Evolutionary conservation across 2,329 filamentous ascomycete genomes (phyloP).

Genomic region (Nannizzia gypsea): DNA sequence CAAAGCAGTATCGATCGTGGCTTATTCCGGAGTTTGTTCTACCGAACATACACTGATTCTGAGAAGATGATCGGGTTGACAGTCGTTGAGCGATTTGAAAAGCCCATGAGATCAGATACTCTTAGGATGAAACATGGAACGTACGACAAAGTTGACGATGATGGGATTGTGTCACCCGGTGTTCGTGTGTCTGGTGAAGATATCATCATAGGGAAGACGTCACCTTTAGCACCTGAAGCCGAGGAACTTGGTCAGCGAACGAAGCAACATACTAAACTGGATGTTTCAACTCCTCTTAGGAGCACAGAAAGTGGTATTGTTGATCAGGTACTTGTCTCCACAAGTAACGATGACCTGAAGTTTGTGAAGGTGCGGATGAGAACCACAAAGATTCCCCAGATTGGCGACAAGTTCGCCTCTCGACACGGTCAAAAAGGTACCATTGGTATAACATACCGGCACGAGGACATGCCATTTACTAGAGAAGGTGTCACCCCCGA

Average conservation of each 20-base stretch:
- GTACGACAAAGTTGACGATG: conserved; percentile 94
- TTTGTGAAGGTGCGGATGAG: conserved; percentile 97
- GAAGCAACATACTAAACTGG: conserved; percentile 79
- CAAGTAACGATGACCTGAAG: conserved; percentile 83
- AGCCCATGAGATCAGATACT: conserved; percentile 78
- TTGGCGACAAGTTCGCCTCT: conserved; percentile 98
- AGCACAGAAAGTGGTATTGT: conserved; percentile 96
- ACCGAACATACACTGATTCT: conserved; percentile 91
- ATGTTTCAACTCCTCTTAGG: conserved; percentile 86
- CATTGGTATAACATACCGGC: conserved; percentile 93
- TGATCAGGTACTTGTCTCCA: conserved; percentile 85
- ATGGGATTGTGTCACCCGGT: conserved; percentile 87
- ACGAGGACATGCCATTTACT: conserved; percentile 98
- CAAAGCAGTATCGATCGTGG: conserved; percentile 97
- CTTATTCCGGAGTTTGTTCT: conserved; percentile 94
- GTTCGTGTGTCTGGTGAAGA: conserved; percentile 93
- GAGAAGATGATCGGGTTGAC: conserved; percentile 94
- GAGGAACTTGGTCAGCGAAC: conserved; percentile 90
- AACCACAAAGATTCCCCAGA: conserved; percentile 96
- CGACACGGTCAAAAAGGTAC: conserved; percentile 99
- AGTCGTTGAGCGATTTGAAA: conserved; percentile 88
- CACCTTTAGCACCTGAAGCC: conserved; percentile 81
- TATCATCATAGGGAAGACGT: conserved; percentile 98
- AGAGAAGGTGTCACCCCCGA: conserved; percentile 84
- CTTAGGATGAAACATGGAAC: conserved; percentile 87